Evolutionary conservation across 495 filamentous ascomycete genomes (phyloP), one percentile per base, ranked within the genome.

Genomic region (Penicillium ucsense): DNA sequence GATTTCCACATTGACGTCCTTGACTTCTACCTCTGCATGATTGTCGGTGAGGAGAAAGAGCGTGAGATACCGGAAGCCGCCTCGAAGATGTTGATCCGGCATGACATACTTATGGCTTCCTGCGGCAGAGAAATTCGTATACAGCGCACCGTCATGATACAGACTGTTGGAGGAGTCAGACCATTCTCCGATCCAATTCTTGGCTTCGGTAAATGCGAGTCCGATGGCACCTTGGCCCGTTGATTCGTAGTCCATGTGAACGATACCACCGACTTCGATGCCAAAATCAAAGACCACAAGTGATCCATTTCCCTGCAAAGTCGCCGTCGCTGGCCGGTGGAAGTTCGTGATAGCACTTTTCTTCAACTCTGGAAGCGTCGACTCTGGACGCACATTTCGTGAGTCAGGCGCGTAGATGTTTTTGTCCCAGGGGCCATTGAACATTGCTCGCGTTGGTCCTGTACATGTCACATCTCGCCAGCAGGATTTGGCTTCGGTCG

Each of bases 11-110:
- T 46, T 65, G 11, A 81, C 52, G 41, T 72, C 60, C 2, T 59
- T 60, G 31, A 78, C 51, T 3, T 65, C 51, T 4, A 76, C 63
- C 28, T 52, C 66, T 3, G 51, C 38, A n/a, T 65, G 65, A 40
- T 52, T 54, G 3, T 53, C 45, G 1, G 66, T 55, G 3, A 67
- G 47, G 42, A 80, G 55, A 51, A 83, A 83, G 2, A 79, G 41
- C 0, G 78, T 79, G 64, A 81, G 45, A 48, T 83, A 81, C 31
- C 78, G 71, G 52, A 83, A 81, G 4, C 78, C 79, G n/a, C 78
- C 79, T 3, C 79, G 75, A 9, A 81, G 62, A 5, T 67, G 60
- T 46, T 65, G 56, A 50, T 75, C 71, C 0, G 76, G 78, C 73
- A 80, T 80, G 20, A 57, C 59, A 61, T 80, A 78, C 8, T 58